phyloP scores from a whole-genome alignment of 2,329 filamentous ascomycete species.

The Pseudonectria foliicola region DNA sequence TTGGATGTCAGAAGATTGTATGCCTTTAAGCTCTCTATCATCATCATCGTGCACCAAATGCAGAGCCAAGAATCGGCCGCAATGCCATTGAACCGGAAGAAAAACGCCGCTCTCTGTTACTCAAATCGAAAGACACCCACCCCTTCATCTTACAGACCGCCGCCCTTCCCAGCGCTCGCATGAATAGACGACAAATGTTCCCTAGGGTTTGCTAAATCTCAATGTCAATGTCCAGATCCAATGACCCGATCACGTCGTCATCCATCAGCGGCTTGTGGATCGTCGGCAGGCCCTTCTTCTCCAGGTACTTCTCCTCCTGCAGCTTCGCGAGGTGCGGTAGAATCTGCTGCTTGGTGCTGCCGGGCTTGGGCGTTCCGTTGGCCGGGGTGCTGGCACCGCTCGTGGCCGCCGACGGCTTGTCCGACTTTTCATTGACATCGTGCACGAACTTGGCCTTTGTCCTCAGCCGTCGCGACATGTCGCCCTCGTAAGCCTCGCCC shows the following conservation, averaged over 20 bases:
- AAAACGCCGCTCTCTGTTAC: too few relatives aligned
- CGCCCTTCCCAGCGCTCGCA: too few relatives aligned
- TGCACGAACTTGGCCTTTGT: conserved; percentile 63
- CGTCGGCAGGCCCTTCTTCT: conserved; percentile 56
- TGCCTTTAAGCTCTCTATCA: too few relatives aligned
- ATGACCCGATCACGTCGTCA: conserved; percentile 81
- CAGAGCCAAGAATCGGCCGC: too few relatives aligned
- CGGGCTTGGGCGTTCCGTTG: conserved; percentile 44
- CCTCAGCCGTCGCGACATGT: conserved; percentile 54
- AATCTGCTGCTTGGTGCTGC: conserved; percentile 34
- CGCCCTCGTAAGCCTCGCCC: conserved; percentile 54
- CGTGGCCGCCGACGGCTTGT: conserved; percentile 42
- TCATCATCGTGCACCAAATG: too few relatives aligned
- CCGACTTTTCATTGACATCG: conserved; percentile 46
- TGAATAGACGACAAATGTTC: neutral
- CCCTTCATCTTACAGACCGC: too few relatives aligned
- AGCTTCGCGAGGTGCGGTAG: conserved; percentile 48
- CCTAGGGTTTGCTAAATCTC: conserved; percentile 52
- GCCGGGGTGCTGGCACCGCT: conserved; percentile 46
- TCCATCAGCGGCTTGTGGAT: conserved; percentile 78
- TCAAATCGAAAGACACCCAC: too few relatives aligned
- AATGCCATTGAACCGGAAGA: too few relatives aligned
- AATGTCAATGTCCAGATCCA: conserved; percentile 89
- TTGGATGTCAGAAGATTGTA: too few relatives aligned
- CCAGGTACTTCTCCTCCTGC: conserved; percentile 43